Evolutionary conservation across 805 yeast species (phyloP).

Genomic region (Nakazawaea anatomiae): DNA sequence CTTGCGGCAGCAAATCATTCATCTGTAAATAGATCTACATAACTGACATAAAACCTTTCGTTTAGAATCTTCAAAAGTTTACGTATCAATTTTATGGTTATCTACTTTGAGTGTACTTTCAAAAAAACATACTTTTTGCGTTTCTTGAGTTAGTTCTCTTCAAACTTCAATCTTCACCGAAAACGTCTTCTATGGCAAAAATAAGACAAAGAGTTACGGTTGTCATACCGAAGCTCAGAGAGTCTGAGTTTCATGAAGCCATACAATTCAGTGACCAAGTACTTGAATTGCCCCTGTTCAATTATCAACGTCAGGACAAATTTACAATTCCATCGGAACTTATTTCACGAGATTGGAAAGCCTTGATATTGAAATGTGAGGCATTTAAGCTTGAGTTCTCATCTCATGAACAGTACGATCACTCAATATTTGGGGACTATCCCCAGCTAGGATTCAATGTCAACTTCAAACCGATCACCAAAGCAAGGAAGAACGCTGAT

Average conservation of each 20-base stretch:
- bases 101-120: too few species aligned
- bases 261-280: not conserved
- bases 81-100: too few species aligned
- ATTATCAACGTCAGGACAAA: conserved; percentile 5
- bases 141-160: not conserved
- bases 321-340: conserved; percentile 2
- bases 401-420: not conserved
- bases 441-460: conserved; percentile 3
- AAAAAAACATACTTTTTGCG: too few species aligned
- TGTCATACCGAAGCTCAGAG: not conserved
- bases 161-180: not conserved
- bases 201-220: conserved; percentile 6
- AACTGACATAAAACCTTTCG: too few species aligned
- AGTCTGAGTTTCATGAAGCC: conserved; percentile 1
- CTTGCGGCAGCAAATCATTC: conserved; percentile 2
- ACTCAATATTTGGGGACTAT: conserved; percentile 7
- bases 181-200: not conserved
- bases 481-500: not conserved
- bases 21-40: not conserved
- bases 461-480: not conserved
- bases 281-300: not conserved
- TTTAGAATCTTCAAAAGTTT: too few species aligned
- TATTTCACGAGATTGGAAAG: not conserved
- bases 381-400: not conserved
- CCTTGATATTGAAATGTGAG: not conserved